Evolutionary conservation across 441 rosid genomes (phyloP).

Genomic region (Francoa sonchifolia): DNA sequence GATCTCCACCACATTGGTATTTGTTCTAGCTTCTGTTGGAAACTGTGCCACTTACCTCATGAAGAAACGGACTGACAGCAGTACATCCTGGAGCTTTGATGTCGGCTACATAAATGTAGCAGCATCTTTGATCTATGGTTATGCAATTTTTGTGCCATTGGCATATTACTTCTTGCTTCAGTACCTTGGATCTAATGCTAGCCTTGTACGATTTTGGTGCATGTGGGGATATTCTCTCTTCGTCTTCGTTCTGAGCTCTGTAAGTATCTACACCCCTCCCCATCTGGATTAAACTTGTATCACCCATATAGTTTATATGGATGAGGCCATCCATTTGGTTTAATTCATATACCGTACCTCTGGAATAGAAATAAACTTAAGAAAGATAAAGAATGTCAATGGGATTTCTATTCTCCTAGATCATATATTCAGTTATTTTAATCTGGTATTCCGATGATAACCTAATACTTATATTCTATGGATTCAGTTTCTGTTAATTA

Average conservation of each 20-base stretch:
- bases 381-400: too few relatives aligned
- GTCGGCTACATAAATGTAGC: conserved; percentile 78
- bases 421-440: too few relatives aligned
- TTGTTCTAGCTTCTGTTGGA: conserved; percentile 69
- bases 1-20: conserved; percentile 84
- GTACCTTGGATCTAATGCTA: conserved; percentile 70
- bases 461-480: too few relatives aligned
- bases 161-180: conserved; percentile 72
- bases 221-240: conserved; percentile 94
- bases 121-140: conserved; percentile 48
- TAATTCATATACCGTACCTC: too few relatives aligned
- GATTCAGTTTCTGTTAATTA: conserved; percentile 64
- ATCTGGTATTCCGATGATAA: too few relatives aligned
- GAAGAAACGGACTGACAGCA: conserved; percentile 33
- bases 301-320: too few relatives aligned
- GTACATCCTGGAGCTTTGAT: conserved; percentile 68
- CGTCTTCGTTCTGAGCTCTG: conserved; percentile 50
- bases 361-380: too few relatives aligned
- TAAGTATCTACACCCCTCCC: conserved; percentile 25
- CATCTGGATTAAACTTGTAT: not conserved
- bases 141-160: conserved; percentile 62
- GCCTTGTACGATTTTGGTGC: conserved; percentile 79
- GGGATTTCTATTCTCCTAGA: too few relatives aligned
- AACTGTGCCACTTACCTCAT: conserved; percentile 80
- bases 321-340: too few relatives aligned